These are phyloP conservation scores for Diplotaxis tenuifolia DNA, from an alignment of 345 rosid species.

Conservation along the genomic window DNA sequence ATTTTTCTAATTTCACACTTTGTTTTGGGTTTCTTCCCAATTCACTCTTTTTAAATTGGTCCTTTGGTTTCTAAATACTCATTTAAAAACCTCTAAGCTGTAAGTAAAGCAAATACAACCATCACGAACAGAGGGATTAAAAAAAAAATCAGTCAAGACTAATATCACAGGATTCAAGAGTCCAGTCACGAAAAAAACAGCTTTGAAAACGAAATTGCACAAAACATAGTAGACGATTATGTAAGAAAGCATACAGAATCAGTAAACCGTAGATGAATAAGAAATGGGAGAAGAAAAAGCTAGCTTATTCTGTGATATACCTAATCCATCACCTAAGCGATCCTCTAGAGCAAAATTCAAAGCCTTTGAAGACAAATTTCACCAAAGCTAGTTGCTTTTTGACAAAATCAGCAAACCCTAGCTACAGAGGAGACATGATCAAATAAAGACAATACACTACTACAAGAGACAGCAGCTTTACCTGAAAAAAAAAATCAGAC, in stretches of 20 bases:
- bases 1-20: too few relatives aligned
- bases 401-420: conserved; percentile 36
- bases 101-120: conserved; percentile 7
- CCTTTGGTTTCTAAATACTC: too few relatives aligned
- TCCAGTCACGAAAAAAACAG: background rate
- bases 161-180: background rate
- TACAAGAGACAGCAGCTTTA: background rate
- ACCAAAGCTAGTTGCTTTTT: background rate
- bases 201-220: background rate
- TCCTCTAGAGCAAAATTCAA: conserved; percentile 26
- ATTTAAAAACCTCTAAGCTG: conserved; percentile 19
- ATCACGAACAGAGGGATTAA: background rate
- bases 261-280: background rate
- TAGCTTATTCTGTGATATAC: background rate
- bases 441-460: background rate
- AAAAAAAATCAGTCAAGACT: background rate
- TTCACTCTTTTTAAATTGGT: too few relatives aligned
- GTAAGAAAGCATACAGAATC: too few relatives aligned
- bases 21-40: too few relatives aligned
- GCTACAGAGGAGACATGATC: conserved; percentile 24
- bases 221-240: background rate
- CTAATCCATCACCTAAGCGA: background rate
- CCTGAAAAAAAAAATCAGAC: conserved; percentile 26
- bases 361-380: background rate
- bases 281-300: background rate